phyloP scores from a whole-genome alignment of 805 yeast genomes.

The Scheffersomyces ergatensis region DNA sequence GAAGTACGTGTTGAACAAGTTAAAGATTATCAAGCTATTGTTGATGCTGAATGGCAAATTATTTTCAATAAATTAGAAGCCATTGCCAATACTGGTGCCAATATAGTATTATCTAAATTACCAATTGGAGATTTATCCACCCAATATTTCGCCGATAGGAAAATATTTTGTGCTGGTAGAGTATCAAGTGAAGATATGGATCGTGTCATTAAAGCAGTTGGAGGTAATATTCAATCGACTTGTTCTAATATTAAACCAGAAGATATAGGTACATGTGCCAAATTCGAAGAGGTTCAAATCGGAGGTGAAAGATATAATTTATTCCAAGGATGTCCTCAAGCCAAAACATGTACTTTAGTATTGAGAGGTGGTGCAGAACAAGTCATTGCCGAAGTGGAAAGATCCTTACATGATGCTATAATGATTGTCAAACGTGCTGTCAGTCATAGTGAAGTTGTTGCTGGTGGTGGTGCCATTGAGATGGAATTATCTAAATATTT shows the following conservation, averaged over 20 bases:
- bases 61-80: conserved; percentile 83
- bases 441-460: conserved; percentile 82
- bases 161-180: conserved; percentile 96
- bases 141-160: conserved; percentile 94
- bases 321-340: conserved; percentile 88
- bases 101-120: conserved; percentile 86
- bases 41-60: conserved; percentile 99
- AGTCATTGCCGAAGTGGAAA: conserved; percentile 95
- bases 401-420: conserved; percentile 96
- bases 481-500: conserved; percentile 91
- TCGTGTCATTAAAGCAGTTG: conserved; percentile 90
- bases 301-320: conserved; percentile 95
- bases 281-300: conserved; percentile 90
- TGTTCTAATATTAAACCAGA: conserved; percentile 64
- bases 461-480: conserved; percentile 99
- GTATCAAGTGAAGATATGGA: conserved; percentile 87
- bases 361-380: conserved; percentile 98
- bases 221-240: conserved; percentile 81
- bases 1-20: conserved; percentile 96
- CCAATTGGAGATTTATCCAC: conserved; percentile 99
- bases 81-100: conserved; percentile 82
- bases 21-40: conserved; percentile 89
- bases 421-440: conserved; percentile 97
- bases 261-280: conserved; percentile 81
- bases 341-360: conserved; percentile 89